Conservation (phyloP, 345 rosid genomes). For the Bruguiera parviflora region DNA sequence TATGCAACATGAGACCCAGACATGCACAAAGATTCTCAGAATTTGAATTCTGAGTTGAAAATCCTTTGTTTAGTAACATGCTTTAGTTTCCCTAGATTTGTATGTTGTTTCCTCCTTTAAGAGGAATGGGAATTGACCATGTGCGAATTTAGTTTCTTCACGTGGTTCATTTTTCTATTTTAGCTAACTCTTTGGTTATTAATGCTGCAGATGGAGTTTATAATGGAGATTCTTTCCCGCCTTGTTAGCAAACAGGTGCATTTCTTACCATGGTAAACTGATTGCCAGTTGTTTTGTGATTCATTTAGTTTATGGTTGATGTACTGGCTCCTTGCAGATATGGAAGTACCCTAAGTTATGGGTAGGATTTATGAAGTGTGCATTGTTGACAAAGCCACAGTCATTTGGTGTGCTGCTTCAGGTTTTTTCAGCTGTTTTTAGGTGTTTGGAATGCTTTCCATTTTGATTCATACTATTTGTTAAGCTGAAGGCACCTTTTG, state of each 20-base stretch:
- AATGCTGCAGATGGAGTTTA: constrained; percentile 68
- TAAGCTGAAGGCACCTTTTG: background rate
- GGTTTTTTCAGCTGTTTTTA: constrained; percentile 34
- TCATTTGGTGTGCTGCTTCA: constrained; percentile 88
- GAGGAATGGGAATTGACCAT: too few relatives aligned
- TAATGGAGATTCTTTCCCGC: constrained; percentile 95
- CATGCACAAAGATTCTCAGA: too few relatives aligned
- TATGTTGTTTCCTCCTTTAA: too few relatives aligned
- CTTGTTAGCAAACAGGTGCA: constrained; percentile 89
- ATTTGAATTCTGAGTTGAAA: too few relatives aligned
- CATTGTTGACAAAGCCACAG: constrained; percentile 77
- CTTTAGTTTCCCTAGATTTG: too few relatives aligned
- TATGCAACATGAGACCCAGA: too few relatives aligned
- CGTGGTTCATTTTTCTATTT: constrained; percentile 1
- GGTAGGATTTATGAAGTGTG: constrained; percentile 98
- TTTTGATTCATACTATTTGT: background rate
- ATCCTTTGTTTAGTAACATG: too few relatives aligned
- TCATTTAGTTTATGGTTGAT: constrained; percentile 13
- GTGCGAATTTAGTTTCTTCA: constrained; percentile 1
- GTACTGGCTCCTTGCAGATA: constrained; percentile 52
- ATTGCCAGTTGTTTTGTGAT: background rate
- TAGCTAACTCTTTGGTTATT: constrained; percentile 11
- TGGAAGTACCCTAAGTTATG: constrained; percentile 97
- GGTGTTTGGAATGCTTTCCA: background rate
- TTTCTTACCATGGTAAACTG: constrained; percentile 16